Evolutionary conservation across 2,329 filamentous ascomycete species (phyloP).

Genomic region (Pseudogymnoascus sp.): DNA sequence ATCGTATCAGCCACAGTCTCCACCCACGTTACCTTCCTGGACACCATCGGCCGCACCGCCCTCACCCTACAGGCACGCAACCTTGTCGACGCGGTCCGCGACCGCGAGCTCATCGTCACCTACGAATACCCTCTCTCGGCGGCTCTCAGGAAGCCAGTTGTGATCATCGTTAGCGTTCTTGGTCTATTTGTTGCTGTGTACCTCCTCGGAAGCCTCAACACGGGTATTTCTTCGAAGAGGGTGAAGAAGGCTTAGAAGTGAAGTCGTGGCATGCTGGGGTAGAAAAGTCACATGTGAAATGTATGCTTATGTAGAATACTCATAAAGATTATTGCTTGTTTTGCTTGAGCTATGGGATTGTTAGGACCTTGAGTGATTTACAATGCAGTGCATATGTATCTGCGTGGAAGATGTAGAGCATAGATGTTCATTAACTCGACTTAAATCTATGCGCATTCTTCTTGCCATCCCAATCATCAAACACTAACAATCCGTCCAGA

Average conservation of each 20-base stretch:
- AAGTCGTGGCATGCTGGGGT: not conserved
- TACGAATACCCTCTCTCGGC: constrained; percentile 76
- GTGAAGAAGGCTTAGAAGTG: not conserved
- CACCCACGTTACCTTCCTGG: constrained; percentile 82
- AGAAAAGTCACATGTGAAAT: not conserved
- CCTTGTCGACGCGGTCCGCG: constrained; percentile 81
- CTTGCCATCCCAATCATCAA: not conserved
- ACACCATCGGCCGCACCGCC: constrained; percentile 79
- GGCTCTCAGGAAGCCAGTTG: constrained; percentile 74
- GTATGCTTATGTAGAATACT: constrained; percentile 10
- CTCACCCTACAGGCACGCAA: constrained; percentile 75
- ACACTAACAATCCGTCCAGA: not conserved
- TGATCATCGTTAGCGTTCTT: constrained; percentile 66
- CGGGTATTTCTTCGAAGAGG: constrained; percentile 20
- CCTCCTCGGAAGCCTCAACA: constrained; percentile 48
- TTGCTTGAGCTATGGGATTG: not conserved
- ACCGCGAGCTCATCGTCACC: constrained; percentile 72
- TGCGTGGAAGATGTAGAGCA: not conserved
- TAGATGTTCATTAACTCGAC: constrained; percentile 2
- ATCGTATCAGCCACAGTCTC: constrained; percentile 50
- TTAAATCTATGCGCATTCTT: not conserved
- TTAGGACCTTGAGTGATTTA: not conserved
- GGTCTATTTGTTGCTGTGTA: constrained; percentile 67
- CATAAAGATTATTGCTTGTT: constrained; percentile 6
- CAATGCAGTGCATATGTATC: not conserved